Evolutionary conservation across 2,329 filamentous ascomycete genomes (phyloP).

Genomic region (Trichophyton simii): DNA sequence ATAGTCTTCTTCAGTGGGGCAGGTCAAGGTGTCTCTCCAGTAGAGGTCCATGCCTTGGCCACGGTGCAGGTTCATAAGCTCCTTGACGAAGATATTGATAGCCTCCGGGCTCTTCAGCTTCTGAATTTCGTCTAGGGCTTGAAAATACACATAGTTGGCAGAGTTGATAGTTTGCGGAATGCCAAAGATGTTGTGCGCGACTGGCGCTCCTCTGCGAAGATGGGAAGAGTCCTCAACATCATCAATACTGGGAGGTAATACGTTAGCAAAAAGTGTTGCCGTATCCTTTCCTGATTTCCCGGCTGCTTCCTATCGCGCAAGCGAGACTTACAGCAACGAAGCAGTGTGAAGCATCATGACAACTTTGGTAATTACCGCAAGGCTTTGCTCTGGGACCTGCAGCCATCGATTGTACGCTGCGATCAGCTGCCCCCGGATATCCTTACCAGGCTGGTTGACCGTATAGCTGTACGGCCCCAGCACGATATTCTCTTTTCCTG

Average conservation of each 20-base stretch:
- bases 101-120: slow-evolving; percentile 21
- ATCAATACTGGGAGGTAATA: slow-evolving; percentile 21
- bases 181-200: slow-evolving; percentile 33
- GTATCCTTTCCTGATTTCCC: not conserved
- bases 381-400: slow-evolving; percentile 19
- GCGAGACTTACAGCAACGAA: slow-evolving; percentile 21
- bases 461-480: slow-evolving; percentile 72
- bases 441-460: slow-evolving; percentile 54
- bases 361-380: slow-evolving; percentile 23
- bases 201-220: slow-evolving; percentile 30
- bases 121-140: slow-evolving; percentile 22
- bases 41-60: slow-evolving; percentile 32
- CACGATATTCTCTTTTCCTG: slow-evolving; percentile 64
- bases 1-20: slow-evolving; percentile 28
- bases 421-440: slow-evolving; percentile 25
- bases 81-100: slow-evolving; percentile 25
- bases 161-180: slow-evolving; percentile 33
- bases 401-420: slow-evolving; percentile 28
- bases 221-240: slow-evolving; percentile 34
- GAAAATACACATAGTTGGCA: slow-evolving; percentile 32
- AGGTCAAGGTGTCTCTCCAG: slow-evolving; percentile 25
- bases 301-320: not conserved
- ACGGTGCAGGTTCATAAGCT: slow-evolving; percentile 26
- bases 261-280: not conserved
- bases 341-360: slow-evolving; percentile 28